A percentile compares a stretch with the other conserved stretches of the same genome.
Evolutionary conservation across 2,329 filamentous ascomycete species (phyloP).

Genomic region (Aureobasidium sp.): DNA sequence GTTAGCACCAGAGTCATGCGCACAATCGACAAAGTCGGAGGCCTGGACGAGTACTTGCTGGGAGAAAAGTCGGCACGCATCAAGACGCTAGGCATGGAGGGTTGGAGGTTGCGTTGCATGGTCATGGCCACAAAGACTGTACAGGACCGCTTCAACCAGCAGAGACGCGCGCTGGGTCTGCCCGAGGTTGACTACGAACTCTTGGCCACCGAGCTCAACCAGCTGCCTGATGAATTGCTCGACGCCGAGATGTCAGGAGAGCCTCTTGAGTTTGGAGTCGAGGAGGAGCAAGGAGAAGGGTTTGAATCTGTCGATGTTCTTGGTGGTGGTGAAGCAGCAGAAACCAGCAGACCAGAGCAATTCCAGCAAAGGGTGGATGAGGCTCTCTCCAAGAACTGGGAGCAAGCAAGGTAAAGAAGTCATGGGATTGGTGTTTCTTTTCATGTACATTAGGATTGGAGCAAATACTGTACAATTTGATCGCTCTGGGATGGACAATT

Average conservation of each 20-base stretch:
- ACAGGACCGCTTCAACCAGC: constrained; percentile 54
- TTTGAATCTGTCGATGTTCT: background rate
- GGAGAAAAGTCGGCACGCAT: constrained; percentile 70
- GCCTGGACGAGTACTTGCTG: constrained; percentile 84
- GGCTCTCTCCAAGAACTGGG: background rate
- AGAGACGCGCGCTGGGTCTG: constrained; percentile 60
- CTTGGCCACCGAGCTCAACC: constrained; percentile 21
- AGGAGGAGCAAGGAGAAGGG: background rate
- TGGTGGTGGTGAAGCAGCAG: background rate
- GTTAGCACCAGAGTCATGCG: constrained; percentile 58
- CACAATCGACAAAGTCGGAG: constrained; percentile 72
- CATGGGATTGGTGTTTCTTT: constrained; percentile 3
- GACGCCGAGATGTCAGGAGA: constrained; percentile 26
- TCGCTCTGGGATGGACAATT: background rate
- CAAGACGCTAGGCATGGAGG: constrained; percentile 78
- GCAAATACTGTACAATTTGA: constrained; percentile 9
- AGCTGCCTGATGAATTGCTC: background rate
- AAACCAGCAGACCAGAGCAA: background rate
- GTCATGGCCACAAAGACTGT: constrained; percentile 71
- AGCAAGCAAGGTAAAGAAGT: background rate
- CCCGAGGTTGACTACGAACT: constrained; percentile 35
- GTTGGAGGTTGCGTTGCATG: constrained; percentile 84
- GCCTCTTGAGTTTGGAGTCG: constrained; percentile 16
- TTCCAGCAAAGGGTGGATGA: constrained; percentile 10
- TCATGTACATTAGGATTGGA: constrained; percentile 7